Evolutionary conservation across 2,329 filamentous ascomycete species (phyloP).

Genomic region (Microsporum ferrugineum): DNA sequence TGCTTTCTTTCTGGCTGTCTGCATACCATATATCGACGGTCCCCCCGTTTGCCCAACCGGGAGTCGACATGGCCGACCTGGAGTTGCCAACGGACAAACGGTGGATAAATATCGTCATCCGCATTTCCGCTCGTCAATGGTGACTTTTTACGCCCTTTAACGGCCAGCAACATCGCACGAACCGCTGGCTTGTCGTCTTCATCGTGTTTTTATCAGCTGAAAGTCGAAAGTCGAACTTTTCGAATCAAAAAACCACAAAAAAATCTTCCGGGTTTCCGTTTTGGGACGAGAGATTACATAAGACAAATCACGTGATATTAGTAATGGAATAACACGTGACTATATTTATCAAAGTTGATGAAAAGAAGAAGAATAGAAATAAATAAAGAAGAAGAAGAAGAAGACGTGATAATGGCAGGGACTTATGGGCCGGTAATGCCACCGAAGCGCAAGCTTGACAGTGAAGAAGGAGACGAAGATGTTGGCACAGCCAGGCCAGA

Average conservation of each 20-base stretch:
- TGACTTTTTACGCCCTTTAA: background rate
- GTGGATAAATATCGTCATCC: background rate
- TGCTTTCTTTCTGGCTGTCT: background rate
- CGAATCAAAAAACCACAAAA: no score
- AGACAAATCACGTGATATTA: background rate
- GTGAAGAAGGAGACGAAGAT: background rate
- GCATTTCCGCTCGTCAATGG: background rate
- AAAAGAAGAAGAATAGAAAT: background rate
- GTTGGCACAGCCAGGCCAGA: background rate
- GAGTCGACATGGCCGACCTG: background rate
- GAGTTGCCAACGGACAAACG: background rate
- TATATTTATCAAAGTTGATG: background rate
- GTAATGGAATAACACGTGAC: background rate
- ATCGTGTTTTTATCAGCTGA: no score
- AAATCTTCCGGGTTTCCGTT: background rate
- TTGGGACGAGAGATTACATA: background rate
- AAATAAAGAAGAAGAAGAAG: background rate
- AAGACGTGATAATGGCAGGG: background rate
- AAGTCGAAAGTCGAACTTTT: no score
- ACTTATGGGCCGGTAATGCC: slow-evolving; percentile 2
- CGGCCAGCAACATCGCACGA: background rate
- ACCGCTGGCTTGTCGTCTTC: no score
- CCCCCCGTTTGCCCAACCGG: background rate
- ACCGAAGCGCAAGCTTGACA: slow-evolving; percentile 9
- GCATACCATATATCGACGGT: no score